Percentiles rank a stretch among this genome's conserved stretches.
phyloP scores from a whole-genome alignment of 2,329 filamentous ascomycete species.

The Aspergillus sp. region DNA sequence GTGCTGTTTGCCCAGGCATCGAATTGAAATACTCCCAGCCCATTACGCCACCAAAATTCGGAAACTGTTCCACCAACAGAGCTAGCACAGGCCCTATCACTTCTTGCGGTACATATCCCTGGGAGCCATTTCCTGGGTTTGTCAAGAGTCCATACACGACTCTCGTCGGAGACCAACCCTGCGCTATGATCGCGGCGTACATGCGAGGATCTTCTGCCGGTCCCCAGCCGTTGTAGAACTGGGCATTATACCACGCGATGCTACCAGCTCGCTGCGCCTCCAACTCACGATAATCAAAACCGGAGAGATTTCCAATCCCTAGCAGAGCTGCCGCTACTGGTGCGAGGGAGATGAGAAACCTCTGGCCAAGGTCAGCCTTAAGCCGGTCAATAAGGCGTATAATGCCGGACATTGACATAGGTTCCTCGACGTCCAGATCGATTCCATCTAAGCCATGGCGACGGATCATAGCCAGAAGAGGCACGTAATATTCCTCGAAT shows the following conservation, averaged over 20 bases:
- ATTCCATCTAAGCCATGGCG: constrained; percentile 65
- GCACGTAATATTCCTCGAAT: constrained; percentile 73
- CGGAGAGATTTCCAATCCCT: constrained; percentile 64
- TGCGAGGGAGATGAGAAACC: constrained; percentile 76
- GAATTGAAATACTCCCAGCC: constrained; percentile 96
- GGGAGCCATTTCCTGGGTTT: constrained; percentile 68
- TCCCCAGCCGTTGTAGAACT: constrained; percentile 93
- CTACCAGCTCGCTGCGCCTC: constrained; percentile 65
- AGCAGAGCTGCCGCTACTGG: constrained; percentile 77
- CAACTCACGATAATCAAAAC: constrained; percentile 76
- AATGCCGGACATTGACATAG: constrained; percentile 65
- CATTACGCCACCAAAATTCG: constrained; percentile 81
- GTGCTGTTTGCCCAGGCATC: constrained; percentile 59
- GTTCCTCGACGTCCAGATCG: constrained; percentile 79
- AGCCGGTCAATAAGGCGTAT: constrained; percentile 67
- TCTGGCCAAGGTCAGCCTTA: constrained; percentile 49
- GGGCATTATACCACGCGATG: constrained; percentile 84
- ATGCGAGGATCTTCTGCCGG: constrained; percentile 54
- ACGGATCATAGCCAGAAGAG: constrained; percentile 65
- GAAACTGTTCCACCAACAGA: constrained; percentile 59
- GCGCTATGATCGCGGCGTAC: constrained; percentile 43
- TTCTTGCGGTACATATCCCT: constrained; percentile 62
- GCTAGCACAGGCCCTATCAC: constrained; percentile 58
- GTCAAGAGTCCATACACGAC: constrained; percentile 82
- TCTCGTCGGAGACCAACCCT: constrained; percentile 70